Evolutionary conservation across 2,329 filamentous ascomycete genomes (phyloP).

Genomic region (Alternaria arborescens): DNA sequence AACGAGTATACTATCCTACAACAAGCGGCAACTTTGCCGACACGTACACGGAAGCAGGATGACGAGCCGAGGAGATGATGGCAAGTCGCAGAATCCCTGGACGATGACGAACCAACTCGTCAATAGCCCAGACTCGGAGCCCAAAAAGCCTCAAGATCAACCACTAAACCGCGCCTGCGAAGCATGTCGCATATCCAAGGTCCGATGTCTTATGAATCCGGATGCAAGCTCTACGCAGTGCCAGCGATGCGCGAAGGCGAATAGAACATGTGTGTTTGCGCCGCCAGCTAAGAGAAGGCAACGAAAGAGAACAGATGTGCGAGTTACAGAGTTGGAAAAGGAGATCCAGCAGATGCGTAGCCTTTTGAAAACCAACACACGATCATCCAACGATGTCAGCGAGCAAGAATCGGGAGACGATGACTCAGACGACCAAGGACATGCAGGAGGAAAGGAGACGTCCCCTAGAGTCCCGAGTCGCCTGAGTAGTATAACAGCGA

Average conservation of each 20-base stretch:
- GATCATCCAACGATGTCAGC: slow-evolving; percentile 34
- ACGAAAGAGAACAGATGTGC: slow-evolving; percentile 48
- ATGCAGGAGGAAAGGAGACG: slow-evolving; percentile 23
- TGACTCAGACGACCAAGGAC: slow-evolving; percentile 30
- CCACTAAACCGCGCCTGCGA: slow-evolving; percentile 49
- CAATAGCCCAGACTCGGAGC: slow-evolving; percentile 25
- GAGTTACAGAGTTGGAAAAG: slow-evolving; percentile 49
- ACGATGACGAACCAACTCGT: slow-evolving; percentile 25
- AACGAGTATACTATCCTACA: not conserved
- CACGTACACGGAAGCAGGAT: slow-evolving; percentile 11
- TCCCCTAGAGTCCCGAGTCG: slow-evolving; percentile 25
- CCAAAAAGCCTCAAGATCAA: slow-evolving; percentile 37
- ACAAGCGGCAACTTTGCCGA: not conserved
- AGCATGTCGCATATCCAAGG: slow-evolving; percentile 48
- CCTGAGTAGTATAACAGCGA: slow-evolving; percentile 16
- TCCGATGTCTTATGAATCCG: slow-evolving; percentile 44
- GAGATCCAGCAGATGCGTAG: slow-evolving; percentile 49
- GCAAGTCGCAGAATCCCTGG: slow-evolving; percentile 14
- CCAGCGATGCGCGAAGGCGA: slow-evolving; percentile 48
- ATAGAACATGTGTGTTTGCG: slow-evolving; percentile 45
- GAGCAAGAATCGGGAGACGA: slow-evolving; percentile 44
- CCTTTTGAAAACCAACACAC: slow-evolving; percentile 36
- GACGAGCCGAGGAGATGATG: slow-evolving; percentile 18
- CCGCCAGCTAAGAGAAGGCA: slow-evolving; percentile 48
- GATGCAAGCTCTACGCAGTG: slow-evolving; percentile 40